Base-by-base conservation (phyloP, 306 rosid species). In the Inga laurina region DNA sequence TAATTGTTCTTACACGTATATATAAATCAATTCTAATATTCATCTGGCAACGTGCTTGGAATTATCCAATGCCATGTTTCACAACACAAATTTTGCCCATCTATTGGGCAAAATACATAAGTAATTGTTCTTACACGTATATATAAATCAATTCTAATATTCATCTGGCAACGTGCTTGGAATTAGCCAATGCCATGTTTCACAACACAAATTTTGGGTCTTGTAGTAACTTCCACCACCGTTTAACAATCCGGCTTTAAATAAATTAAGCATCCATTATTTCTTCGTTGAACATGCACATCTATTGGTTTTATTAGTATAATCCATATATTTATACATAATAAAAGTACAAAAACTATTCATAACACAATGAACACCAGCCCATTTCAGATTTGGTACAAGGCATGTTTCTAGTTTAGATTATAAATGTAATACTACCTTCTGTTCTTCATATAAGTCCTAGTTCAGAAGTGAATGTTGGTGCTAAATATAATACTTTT, bases 361-460 rank as follows among this genome's bases (percentile, higher is more conserved):
- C 18, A 48, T 48, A 51, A 16, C 14, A 51, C 21, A 7, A 51
- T 51, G 21, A 51, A 13, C 15, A 14, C 1, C 18, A 51, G 21
- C 19, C 7, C 57, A 51, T 51, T 16, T 54, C 7, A 54, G 61
- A 54, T 19, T 54, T 54, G 9, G 24, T 19, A 6, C 61, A 54
- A 27, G 27, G 61, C 22, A 16, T 21, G 19, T 22, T 22, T 54
- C 61, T 19, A 19, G 21, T 18, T 54, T 54, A 5, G 21, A 9
- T 7, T 1, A 54, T 19, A 54, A 54, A 54, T 54, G 6, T 18
- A 54, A 48, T 48, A 13, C 18, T 37, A 37, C 41, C 7, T 37
- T 0, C 7, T 1, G 0, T 37, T 0, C 0, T 39, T 6, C 5
- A 39, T 1, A 39, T 39, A 6, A 39, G 1, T 5, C 0, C 41